Conservation (phyloP, 2,329 filamentous ascomycete species). For the Cladosporium sp. region DNA sequence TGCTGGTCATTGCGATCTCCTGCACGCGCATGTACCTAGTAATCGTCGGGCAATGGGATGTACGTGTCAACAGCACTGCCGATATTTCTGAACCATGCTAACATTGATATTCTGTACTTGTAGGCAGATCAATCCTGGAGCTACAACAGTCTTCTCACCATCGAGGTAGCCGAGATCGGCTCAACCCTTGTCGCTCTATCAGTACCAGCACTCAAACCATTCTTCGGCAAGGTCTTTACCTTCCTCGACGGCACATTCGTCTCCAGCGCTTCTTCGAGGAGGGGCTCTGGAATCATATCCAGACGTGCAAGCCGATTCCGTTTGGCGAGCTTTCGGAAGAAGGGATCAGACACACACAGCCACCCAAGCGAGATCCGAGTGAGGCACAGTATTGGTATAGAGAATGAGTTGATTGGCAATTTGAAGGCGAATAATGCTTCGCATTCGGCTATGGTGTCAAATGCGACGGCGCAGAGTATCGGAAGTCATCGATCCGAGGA, state of each 20-base stretch:
- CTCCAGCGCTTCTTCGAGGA: not conserved
- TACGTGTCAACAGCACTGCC: not conserved
- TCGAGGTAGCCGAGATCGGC: constrained; percentile 50
- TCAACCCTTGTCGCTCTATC: constrained; percentile 50
- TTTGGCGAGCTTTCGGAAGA: not conserved
- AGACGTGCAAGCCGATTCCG: not conserved
- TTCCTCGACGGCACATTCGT: constrained; percentile 14
- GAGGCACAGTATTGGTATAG: not conserved
- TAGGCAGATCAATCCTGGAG: constrained; percentile 46
- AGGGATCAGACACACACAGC: not conserved
- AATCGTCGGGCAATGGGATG: constrained; percentile 42
- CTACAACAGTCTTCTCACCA: constrained; percentile 48
- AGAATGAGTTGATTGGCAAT: not conserved
- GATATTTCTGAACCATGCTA: not conserved
- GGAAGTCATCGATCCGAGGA: not conserved
- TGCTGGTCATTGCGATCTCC: constrained; percentile 48
- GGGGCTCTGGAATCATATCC: not conserved
- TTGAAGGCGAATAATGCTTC: not conserved
- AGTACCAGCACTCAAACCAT: constrained; percentile 47
- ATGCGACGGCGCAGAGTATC: not conserved
- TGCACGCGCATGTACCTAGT: constrained; percentile 46
- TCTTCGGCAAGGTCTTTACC: constrained; percentile 17
- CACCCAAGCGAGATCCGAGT: not conserved
- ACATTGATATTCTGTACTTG: not conserved
- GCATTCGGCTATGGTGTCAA: not conserved